Base-by-base conservation (phyloP, 2,329 filamentous ascomycete species). In the Epichloe hybrida region DNA sequence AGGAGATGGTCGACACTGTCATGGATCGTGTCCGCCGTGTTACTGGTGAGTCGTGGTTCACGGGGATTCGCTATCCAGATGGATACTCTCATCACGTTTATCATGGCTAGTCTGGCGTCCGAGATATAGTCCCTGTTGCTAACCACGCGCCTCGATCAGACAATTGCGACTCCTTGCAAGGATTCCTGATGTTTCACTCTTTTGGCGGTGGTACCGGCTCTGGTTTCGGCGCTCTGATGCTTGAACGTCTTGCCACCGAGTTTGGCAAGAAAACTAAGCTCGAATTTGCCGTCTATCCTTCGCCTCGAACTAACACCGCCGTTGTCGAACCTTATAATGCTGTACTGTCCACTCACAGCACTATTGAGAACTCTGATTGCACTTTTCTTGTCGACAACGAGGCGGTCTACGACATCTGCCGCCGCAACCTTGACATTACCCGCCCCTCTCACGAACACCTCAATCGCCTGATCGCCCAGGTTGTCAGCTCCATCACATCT, bases 211-310 rank as follows among this genome's bases (percentile, higher is more conserved):
- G 82, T 66, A 86, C 83, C 53, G 82, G 82, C 55, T 86, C 83
- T 57, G 83, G 83, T 58, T 86, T 86, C 64, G 83, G 82, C 61
- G 80, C 82, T 55, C 81, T 86, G 43, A 73, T 86, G 56, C 77
- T 86, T 40, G 83, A 86, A 73, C 82, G 81, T 57, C 80, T 86
- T 50, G 77, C 82, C n/a, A 80, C 79, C 58, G 82, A 86, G 68
- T 86, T 82, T 60, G 81, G 80, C 70, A 86, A 86, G 76, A 86
- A 86, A 76, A 83, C 76, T 69, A 86, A 86, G 77, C 81, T 86
- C 54, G 82, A 86, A 68, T 85, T 86, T 62, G 77, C 81, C 60
- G 79, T 86, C 54, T 86, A 86, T 72, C 82, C 83, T 56, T 78
- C 82, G 50, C 82, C 83, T 54, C 79, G 80, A 53, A 79, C 83